Percentiles rank a stretch among this genome's conserved stretches.
Conservation (phyloP, 345 rosid species). For the Litchi chinensis region DNA sequence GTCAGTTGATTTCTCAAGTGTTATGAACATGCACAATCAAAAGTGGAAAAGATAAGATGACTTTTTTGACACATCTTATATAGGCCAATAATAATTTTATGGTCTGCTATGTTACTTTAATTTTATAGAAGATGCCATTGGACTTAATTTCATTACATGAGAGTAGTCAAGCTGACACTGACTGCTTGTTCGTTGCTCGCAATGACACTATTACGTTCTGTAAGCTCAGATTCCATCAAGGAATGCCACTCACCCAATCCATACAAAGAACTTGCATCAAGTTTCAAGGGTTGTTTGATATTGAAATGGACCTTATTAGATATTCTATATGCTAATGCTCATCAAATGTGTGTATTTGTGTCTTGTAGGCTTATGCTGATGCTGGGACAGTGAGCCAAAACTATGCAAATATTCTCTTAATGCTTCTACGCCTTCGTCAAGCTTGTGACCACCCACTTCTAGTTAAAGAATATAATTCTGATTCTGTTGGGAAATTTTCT, state of each 20-base stretch:
- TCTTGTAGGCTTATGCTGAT: slow-evolving; percentile 80
- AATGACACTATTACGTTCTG: too few relatives aligned
- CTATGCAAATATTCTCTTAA: slow-evolving; percentile 92
- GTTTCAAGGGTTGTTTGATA: not conserved
- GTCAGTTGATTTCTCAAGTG: not conserved
- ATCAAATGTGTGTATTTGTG: slow-evolving; percentile 13
- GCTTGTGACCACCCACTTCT: slow-evolving; percentile 97
- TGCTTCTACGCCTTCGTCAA: slow-evolving; percentile 97
- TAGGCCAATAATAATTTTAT: not conserved
- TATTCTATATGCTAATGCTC: slow-evolving; percentile 16
- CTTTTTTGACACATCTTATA: not conserved
- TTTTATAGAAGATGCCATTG: not conserved
- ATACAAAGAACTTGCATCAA: not conserved
- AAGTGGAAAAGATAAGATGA: not conserved
- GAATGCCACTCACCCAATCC: too few relatives aligned
- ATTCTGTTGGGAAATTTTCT: slow-evolving; percentile 66
- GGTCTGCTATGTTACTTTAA: not conserved
- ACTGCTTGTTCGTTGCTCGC: too few relatives aligned
- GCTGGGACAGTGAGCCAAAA: slow-evolving; percentile 93
- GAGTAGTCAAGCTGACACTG: not conserved
- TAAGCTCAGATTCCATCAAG: too few relatives aligned
- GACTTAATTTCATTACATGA: slow-evolving; percentile 3
- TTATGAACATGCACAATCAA: not conserved
- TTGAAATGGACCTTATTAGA: slow-evolving; percentile 10
- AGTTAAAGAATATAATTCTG: slow-evolving; percentile 59